Base-by-base conservation (phyloP, 257 asterid genomes). In the Rauvolfia tetraphylla region DNA sequence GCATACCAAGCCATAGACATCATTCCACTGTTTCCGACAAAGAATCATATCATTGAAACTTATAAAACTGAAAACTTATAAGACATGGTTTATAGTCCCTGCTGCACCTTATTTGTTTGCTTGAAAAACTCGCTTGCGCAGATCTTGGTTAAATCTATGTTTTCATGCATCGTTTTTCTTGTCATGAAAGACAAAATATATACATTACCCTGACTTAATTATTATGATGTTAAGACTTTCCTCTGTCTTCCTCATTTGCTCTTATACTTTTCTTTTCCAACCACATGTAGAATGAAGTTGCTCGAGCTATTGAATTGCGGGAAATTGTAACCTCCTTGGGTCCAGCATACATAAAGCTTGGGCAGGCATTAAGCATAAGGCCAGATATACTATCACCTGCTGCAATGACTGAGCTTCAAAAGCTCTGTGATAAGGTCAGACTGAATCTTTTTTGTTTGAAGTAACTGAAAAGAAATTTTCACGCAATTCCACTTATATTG, bases 301-400 rank as follows among this genome's bases (percentile, higher is more conserved):
- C 97, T 70, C 89, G 99, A 76, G 99, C 98, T 66, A 95, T 95
- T 84, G 99, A 95, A 76, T 65, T 95, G 84, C 90, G 98, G 86
- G 99, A 95, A 78, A 95, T 95, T 77, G 98, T 95, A 76, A 95
- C 99, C 58, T 95, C 98, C 56, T 79, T 95, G 88, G 99, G 99
- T 65, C 99, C 99, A 77, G 99, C 99, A 77, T 95, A 95, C 81
- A 95, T 95, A 79, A 95, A 95, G 87, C 97, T 93, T 75, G 98
- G 99, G 81, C 99, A 95, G 88, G 99, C 99, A 73, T 83, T 95
- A 85, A 95, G 99, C 87, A 95, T 95, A 72, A 93, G 99, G 31
- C 99, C 99, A 57, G 99, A 95, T 81, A 87, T 95, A 80, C 81
- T 95, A 75, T 95, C 99, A 23, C 99, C 99, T 48, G 59, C 78